These are phyloP conservation scores for Chernovozyma aurita DNA, from an alignment of 1,139 yeast species.

Conservation along the genomic window DNA sequence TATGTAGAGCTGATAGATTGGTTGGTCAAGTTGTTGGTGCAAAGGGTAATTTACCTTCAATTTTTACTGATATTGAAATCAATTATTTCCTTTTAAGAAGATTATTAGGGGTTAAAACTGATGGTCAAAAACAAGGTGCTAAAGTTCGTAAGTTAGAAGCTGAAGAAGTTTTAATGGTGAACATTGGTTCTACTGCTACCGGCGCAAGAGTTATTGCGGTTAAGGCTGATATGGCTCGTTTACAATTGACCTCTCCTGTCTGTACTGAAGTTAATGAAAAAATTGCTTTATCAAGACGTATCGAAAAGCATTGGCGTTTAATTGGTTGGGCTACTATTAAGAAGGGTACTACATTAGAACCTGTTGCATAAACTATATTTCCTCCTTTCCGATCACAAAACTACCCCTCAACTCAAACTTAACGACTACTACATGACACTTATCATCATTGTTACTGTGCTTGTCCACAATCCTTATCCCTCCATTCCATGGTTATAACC, in stretches of 20 bases:
- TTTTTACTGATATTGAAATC: slow-evolving; percentile 95
- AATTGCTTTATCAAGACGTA: slow-evolving; percentile 98
- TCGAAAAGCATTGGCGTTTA: slow-evolving; percentile 99
- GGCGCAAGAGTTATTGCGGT: slow-evolving; percentile 99
- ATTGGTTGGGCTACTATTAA: slow-evolving; percentile 99
- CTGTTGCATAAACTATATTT: slow-evolving; percentile 36
- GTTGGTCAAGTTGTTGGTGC: slow-evolving; percentile 99
- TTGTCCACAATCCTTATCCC: too few species aligned
- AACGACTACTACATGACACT: too few species aligned
- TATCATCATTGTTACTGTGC: too few species aligned
- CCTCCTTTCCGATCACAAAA: too few species aligned
- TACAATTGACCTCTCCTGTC: slow-evolving; percentile 94
- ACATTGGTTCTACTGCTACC: slow-evolving; percentile 98
- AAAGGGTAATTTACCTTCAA: slow-evolving; percentile 90
- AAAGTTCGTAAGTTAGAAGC: slow-evolving; percentile 91
- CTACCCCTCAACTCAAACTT: too few species aligned
- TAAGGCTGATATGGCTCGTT: slow-evolving; percentile 98
- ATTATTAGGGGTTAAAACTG: slow-evolving; percentile 96
- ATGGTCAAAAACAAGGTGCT: slow-evolving; percentile 91
- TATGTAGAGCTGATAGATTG: slow-evolving; percentile 98
- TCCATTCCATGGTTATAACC: not conserved
- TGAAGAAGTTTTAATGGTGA: slow-evolving; percentile 97
- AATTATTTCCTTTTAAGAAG: slow-evolving; percentile 96
- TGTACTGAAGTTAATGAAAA: slow-evolving; percentile 98
- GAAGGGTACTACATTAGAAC: slow-evolving; percentile 87